phyloP scores from a whole-genome alignment of 2,329 filamentous ascomycete species.

The Alternaria consortialis region DNA sequence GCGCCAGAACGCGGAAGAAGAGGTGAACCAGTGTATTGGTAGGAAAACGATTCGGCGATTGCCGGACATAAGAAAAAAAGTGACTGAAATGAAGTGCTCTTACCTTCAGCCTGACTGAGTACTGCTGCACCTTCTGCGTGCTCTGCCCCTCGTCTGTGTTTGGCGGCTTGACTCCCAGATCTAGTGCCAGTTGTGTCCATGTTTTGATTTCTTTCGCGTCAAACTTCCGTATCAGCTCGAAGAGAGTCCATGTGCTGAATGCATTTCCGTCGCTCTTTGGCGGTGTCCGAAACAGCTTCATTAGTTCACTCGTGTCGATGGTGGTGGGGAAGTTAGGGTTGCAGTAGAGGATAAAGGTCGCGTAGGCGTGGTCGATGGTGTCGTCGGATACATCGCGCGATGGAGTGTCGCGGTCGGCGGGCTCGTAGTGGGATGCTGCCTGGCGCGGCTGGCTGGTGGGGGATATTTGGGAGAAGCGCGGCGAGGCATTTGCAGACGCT shows the following conservation, averaged over 20 bases:
- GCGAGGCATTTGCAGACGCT: conserved; percentile 50
- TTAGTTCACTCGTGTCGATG: conserved; percentile 74
- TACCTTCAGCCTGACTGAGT: conserved; percentile 90
- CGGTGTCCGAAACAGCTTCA: conserved; percentile 78
- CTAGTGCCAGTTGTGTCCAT: conserved; percentile 87
- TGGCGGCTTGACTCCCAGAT: conserved; percentile 87
- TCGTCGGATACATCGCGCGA: conserved; percentile 72
- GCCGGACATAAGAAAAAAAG: background rate
- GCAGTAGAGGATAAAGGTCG: conserved; percentile 86
- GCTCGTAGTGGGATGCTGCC: conserved; percentile 43
- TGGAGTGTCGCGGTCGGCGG: conserved; percentile 67
- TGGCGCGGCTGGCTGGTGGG: conserved; percentile 49
- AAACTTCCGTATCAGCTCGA: conserved; percentile 79
- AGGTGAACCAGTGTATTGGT: background rate
- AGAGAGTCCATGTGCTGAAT: conserved; percentile 81
- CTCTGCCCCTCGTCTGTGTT: conserved; percentile 85
- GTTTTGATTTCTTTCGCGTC: conserved; percentile 88
- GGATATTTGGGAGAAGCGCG: conserved; percentile 50
- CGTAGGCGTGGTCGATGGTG: conserved; percentile 82
- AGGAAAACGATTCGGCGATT: background rate
- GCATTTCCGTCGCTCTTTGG: conserved; percentile 88
- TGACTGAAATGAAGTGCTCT: conserved; percentile 19
- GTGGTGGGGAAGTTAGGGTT: conserved; percentile 81
- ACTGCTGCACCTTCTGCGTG: conserved; percentile 93
- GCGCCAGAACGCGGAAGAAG: background rate